phyloP scores from a whole-genome alignment of 2,329 filamentous ascomycete species.

The Colletotrichum godetiae region DNA sequence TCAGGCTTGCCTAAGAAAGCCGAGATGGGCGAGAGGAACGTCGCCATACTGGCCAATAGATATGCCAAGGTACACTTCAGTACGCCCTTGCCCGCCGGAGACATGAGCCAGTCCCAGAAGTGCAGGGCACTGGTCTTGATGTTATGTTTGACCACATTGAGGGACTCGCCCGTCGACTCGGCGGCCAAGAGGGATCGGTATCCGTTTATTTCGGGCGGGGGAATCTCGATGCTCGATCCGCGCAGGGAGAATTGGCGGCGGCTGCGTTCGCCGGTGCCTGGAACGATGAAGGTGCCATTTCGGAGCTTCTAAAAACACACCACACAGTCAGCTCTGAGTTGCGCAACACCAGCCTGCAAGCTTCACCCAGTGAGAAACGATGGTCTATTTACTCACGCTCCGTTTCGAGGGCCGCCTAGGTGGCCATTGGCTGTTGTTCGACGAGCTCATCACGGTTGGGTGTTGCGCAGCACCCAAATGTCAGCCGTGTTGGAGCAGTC shows the following conservation, averaged over 20 bases:
- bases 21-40: conserved; percentile 81
- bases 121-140: conserved; percentile 50
- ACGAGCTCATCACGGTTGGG: conserved; percentile 37
- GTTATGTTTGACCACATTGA: conserved; percentile 49
- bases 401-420: conserved; percentile 57
- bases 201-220: conserved; percentile 44
- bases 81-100: conserved; percentile 81
- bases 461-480: conserved; percentile 33
- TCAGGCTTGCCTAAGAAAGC: conserved; percentile 83
- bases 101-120: conserved; percentile 71
- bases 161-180: conserved; percentile 49
- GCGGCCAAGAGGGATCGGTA: conserved; percentile 49
- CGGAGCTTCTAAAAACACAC: conserved; percentile 71
- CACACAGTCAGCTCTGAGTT: conserved; percentile 7
- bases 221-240: conserved; percentile 52
- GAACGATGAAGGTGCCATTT: conserved; percentile 88
- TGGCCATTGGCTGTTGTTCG: conserved; percentile 47
- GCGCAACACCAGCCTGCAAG: neutral
- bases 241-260: conserved; percentile 84
- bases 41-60: conserved; percentile 85
- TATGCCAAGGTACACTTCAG: conserved; percentile 94
- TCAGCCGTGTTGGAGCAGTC: conserved; percentile 36
- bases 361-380: neutral
- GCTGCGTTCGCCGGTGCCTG: conserved; percentile 85
- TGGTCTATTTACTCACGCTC: conserved; percentile 50